Evolutionary conservation across 345 rosid genomes (phyloP).

Genomic region (Syzygium aqueum): DNA sequence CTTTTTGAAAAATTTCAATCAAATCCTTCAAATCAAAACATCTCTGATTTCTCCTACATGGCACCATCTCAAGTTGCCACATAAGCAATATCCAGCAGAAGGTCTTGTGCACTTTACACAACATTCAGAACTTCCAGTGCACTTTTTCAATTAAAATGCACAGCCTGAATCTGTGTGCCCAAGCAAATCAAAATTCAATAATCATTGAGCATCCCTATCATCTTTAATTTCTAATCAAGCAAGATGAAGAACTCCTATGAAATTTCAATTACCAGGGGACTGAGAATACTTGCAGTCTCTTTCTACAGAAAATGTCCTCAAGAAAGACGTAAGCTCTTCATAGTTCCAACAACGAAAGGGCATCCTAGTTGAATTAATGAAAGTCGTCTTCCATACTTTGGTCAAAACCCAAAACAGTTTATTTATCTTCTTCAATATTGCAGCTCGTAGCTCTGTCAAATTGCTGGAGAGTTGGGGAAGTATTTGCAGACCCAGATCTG

Average conservation of each 20-base stretch:
- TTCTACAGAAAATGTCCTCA: neutral
- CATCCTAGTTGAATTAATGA: neutral
- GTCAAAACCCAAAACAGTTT: neutral
- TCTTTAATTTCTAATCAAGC: neutral
- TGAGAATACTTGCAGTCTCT: neutral
- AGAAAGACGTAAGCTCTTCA: neutral
- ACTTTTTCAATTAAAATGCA: neutral
- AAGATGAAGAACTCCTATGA: neutral
- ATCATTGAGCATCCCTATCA: neutral
- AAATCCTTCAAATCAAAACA: neutral
- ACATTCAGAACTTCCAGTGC: neutral
- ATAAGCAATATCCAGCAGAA: neutral
- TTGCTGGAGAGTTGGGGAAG: neutral
- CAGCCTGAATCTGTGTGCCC: neutral
- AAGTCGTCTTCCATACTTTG: neutral
- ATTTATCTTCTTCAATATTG: neutral
- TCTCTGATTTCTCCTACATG: neutral
- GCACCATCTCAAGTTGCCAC: neutral
- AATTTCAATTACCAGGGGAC: neutral
- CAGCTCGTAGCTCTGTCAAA: neutral
- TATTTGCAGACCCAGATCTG: neutral
- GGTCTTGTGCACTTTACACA: neutral
- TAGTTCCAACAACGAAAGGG: neutral
- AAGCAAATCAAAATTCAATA: neutral
- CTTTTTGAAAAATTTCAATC: neutral